Evolutionary conservation across 2,329 filamentous ascomycete genomes (phyloP).

Genomic region (Fusarium sp.): DNA sequence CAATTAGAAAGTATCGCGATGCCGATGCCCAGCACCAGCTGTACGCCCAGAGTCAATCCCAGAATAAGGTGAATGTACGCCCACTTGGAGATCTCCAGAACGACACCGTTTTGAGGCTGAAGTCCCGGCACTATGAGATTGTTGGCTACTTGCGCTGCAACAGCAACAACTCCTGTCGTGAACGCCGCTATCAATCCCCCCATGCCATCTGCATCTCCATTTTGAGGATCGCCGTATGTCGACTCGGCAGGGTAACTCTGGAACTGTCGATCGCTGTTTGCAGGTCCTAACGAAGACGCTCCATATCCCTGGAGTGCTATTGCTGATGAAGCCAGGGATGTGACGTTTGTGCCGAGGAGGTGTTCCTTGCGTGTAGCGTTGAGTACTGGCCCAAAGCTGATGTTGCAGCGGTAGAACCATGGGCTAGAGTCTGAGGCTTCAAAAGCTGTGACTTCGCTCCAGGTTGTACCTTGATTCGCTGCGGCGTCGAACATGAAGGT

Average conservation of each 20-base stretch:
- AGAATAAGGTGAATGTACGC: slow-evolving; percentile 50
- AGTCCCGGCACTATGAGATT: slow-evolving; percentile 48
- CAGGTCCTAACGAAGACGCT: slow-evolving; percentile 36
- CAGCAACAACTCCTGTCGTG: slow-evolving; percentile 55
- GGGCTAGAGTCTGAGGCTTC: slow-evolving; percentile 37
- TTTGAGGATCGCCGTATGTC: slow-evolving; percentile 53
- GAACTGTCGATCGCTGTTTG: slow-evolving; percentile 34
- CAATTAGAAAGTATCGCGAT: slow-evolving; percentile 35
- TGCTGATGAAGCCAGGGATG: slow-evolving; percentile 33
- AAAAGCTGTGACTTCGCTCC: slow-evolving; percentile 44
- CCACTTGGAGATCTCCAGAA: slow-evolving; percentile 55
- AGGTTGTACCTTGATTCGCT: slow-evolving; percentile 18
- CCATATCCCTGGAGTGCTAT: slow-evolving; percentile 47
- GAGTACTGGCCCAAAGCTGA: slow-evolving; percentile 35
- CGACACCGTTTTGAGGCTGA: slow-evolving; percentile 52
- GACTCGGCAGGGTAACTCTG: slow-evolving; percentile 62
- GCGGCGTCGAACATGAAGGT: slow-evolving; percentile 43
- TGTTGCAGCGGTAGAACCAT: slow-evolving; percentile 48
- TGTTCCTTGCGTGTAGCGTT: slow-evolving; percentile 39
- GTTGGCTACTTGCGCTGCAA: slow-evolving; percentile 52
- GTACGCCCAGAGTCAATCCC: slow-evolving; percentile 52
- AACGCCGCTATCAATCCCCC: slow-evolving; percentile 57
- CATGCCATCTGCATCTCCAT: slow-evolving; percentile 54
- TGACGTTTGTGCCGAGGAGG: slow-evolving; percentile 38
- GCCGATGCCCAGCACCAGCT: slow-evolving; percentile 48